Evolutionary conservation across 768 basidiomycete genomes (phyloP).

Genomic region (Rhizopogon salebrosus): DNA sequence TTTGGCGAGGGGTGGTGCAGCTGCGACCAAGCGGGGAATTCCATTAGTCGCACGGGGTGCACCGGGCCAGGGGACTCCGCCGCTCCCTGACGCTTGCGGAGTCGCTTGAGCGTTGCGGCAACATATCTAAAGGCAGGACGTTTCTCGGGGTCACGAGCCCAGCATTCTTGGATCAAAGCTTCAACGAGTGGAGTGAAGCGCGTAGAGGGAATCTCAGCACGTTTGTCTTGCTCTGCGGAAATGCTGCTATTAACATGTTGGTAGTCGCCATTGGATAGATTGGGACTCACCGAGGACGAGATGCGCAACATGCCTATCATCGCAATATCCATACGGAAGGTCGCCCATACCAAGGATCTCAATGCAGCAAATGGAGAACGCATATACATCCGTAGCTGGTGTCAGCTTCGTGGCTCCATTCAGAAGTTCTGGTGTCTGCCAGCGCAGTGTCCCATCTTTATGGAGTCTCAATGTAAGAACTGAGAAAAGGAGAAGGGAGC

Average conservation of each 20-base stretch:
- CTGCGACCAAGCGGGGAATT: slow-evolving; percentile 4
- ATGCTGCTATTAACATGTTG: slow-evolving; percentile 9
- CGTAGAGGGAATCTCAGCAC: slow-evolving; percentile 44
- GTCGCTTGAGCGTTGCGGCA: slow-evolving; percentile 37
- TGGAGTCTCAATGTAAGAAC: background rate
- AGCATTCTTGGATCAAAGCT: slow-evolving; percentile 48
- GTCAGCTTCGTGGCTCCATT: slow-evolving; percentile 43
- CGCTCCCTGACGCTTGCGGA: slow-evolving; percentile 37
- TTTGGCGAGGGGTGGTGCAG: slow-evolving; percentile 27
- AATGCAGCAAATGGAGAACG: slow-evolving; percentile 60
- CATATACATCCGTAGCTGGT: slow-evolving; percentile 58
- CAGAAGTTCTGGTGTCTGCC: slow-evolving; percentile 70
- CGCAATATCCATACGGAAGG: slow-evolving; percentile 49
- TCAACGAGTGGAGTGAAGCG: slow-evolving; percentile 28
- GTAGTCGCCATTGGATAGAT: slow-evolving; percentile 3
- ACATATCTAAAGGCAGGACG: slow-evolving; percentile 52
- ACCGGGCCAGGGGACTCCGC: slow-evolving; percentile 26
- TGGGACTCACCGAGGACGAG: slow-evolving; percentile 43
- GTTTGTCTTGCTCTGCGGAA: slow-evolving; percentile 41
- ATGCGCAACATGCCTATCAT: slow-evolving; percentile 46
- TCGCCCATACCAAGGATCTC: slow-evolving; percentile 61
- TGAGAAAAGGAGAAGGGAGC: background rate
- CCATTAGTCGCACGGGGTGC: slow-evolving; percentile 16
- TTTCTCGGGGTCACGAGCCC: slow-evolving; percentile 45
- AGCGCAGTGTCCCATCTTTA: slow-evolving; percentile 59